Evolutionary conservation across 345 rosid species (phyloP), one percentile per base, ranked within the genome.

Genomic region (Citrus inodora): DNA sequence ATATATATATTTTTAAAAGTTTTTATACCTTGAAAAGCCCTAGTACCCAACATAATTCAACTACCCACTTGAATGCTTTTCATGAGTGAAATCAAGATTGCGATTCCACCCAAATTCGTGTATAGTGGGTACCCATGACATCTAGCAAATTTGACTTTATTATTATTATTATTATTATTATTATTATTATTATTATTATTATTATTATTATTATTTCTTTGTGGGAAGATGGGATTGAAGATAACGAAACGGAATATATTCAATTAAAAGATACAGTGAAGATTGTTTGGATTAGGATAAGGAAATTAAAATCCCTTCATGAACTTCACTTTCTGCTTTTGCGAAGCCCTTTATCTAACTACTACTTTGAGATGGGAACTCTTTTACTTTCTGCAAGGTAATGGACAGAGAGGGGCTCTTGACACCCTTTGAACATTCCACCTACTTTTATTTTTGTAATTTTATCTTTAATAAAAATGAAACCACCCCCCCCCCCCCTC

Each of bases 81-180:
- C 22, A 22, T 33, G 62, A 77, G 63, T 59, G 25, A 61, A 51
- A 75, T 21, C 38, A 69, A 76, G 70, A 38, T 53, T 46, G 33
- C 66, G 76, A 58, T 83, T 70, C 79, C 78, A 70, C 51, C 71
- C 75, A 70, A 42, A 53, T 73, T 83, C 70, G 42, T 25, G 21
- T 6, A 64, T 24, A 78, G 82, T 84, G 82, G 84, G 73, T 6
- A 53, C 71, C 72, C 66, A 53, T 81, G 48, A 69, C 76, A 59
- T 74, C 40, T 28, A 79, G 51, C 70, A 68, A 79, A 69, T 30
- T 56, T 73, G 72, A 55, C 56, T 35, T 63, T 59, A 28, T 46
- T 24, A 40, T 73, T 65, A 27, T 16, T 19, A 7, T 63, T 59
- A 28, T 46, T 24, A 40, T 25, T 25, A 25, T 63, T 59, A 28